Evolutionary conservation across 2,329 filamentous ascomycete genomes (phyloP).

Genomic region (Pestalotiopsis sp.): DNA sequence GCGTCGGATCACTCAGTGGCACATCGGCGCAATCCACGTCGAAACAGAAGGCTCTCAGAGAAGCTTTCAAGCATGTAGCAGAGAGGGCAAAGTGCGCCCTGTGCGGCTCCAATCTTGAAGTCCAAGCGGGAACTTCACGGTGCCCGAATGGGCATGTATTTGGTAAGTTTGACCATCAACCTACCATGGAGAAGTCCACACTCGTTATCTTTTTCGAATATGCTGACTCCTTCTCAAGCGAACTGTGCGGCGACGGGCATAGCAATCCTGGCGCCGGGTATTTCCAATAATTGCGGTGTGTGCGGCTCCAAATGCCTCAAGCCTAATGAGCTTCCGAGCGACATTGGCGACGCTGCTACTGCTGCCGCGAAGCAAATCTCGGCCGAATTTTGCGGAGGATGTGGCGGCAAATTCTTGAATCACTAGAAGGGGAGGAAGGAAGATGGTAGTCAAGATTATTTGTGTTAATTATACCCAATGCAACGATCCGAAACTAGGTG

Average conservation of each 20-base stretch:
- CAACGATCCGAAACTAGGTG: no score
- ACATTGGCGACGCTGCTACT: conserved; percentile 25
- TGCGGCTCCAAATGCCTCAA: conserved; percentile 56
- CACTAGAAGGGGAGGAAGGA: not conserved
- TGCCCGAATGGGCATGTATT: conserved; percentile 45
- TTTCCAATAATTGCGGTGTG: conserved; percentile 57
- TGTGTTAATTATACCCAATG: no score
- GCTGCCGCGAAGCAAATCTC: conserved; percentile 29
- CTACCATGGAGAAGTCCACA: not conserved
- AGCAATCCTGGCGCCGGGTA: conserved; percentile 55
- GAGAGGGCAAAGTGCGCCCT: conserved; percentile 48
- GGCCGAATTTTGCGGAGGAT: conserved; percentile 29
- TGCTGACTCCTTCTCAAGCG: conserved; percentile 33
- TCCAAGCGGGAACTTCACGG: conserved; percentile 36
- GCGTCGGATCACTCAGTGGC: conserved; percentile 27
- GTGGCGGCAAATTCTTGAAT: conserved; percentile 33
- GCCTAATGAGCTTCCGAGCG: conserved; percentile 38
- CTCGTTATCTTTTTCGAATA: not conserved
- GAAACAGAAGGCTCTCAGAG: conserved; percentile 19
- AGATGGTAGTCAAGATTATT: not conserved
- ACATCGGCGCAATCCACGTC: not conserved
- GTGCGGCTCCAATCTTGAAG: conserved; percentile 40
- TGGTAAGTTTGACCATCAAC: conserved; percentile 23
- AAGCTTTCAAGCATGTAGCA: conserved; percentile 41
- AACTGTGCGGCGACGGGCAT: conserved; percentile 57